phyloP scores from a whole-genome alignment of 176 grass and related monocot species.

The Phoenix roebelenii region DNA sequence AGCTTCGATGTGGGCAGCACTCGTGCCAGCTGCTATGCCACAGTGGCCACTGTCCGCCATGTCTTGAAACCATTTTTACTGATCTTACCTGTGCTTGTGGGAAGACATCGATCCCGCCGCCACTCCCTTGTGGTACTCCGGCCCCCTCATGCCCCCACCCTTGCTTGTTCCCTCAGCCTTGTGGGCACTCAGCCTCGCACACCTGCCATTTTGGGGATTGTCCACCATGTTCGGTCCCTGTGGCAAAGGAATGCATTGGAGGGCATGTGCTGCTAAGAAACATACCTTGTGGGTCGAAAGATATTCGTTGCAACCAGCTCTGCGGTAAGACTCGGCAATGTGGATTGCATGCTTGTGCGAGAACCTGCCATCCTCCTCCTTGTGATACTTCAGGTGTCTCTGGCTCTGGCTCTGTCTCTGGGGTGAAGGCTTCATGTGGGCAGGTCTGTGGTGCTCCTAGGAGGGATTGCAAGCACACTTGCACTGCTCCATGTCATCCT shows the following conservation, averaged over 20 bases:
- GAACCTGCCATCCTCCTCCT: slow-evolving; percentile 66
- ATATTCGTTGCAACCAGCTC: slow-evolving; percentile 87
- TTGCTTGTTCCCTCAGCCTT: slow-evolving; percentile 63
- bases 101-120: slow-evolving; percentile 65
- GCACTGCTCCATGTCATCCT: slow-evolving; percentile 73
- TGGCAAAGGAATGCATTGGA: slow-evolving; percentile 72
- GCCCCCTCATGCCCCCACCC: slow-evolving; percentile 61
- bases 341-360: slow-evolving; percentile 78
- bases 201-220: slow-evolving; percentile 89
- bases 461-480: slow-evolving; percentile 94
- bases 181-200: slow-evolving; percentile 60
- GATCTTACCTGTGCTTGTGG: slow-evolving; percentile 87
- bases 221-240: slow-evolving; percentile 53
- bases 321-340: slow-evolving; percentile 94
- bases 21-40: slow-evolving; percentile 73
- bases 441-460: slow-evolving; percentile 78
- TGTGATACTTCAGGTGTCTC: slow-evolving; percentile 35
- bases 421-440: slow-evolving; percentile 63
- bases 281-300: slow-evolving; percentile 88
- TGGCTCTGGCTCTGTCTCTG: slow-evolving; percentile 52
- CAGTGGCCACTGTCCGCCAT: slow-evolving; percentile 70
- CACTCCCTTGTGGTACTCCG: slow-evolving; percentile 68
- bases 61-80: slow-evolving; percentile 79
- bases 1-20: slow-evolving; percentile 77
- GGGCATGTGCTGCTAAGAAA: slow-evolving; percentile 87